Evolutionary conservation across 1,284 basidiomycete genomes (phyloP).

Genomic region (Calocybe gambosa): DNA sequence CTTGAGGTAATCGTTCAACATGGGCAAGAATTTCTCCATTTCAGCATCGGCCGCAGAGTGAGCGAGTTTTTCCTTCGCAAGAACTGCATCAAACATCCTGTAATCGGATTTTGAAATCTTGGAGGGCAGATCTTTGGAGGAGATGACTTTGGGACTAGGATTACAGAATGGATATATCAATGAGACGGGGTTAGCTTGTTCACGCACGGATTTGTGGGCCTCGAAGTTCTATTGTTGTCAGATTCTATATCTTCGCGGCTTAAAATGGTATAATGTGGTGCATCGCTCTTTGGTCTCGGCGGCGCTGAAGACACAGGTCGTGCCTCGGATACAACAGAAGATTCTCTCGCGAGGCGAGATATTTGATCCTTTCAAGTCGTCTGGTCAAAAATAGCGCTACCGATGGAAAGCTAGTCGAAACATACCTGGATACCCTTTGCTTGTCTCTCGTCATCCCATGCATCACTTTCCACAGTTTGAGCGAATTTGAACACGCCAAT

Average conservation of each 20-base stretch:
- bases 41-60: slow-evolving; percentile 39
- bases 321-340: slow-evolving; percentile 1
- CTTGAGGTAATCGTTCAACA: slow-evolving; percentile 66
- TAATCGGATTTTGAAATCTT: slow-evolving; percentile 33
- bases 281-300: slow-evolving; percentile 23
- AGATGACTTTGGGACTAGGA: slow-evolving; percentile 47
- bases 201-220: slow-evolving; percentile 28
- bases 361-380: slow-evolving; percentile 39
- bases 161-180: slow-evolving; percentile 4
- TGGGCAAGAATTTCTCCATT: slow-evolving; percentile 67
- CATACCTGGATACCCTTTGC: slow-evolving; percentile 57
- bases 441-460: slow-evolving; percentile 55
- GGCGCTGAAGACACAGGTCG: slow-evolving; percentile 18
- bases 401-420: neutral
- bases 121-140: slow-evolving; percentile 40
- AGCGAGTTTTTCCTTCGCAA: slow-evolving; percentile 30
- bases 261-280: slow-evolving; percentile 42
- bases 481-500: slow-evolving; percentile 69
- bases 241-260: slow-evolving; percentile 24
- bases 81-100: slow-evolving; percentile 68
- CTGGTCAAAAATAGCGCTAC: neutral
- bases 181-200: neutral
- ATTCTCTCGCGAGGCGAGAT: slow-evolving; percentile 37
- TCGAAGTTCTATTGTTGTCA: slow-evolving; percentile 16
- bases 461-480: slow-evolving; percentile 63